These are phyloP conservation scores for Candida dubliniensis DNA, from an alignment of 1,139 yeast genomes.

Conservation along the genomic window DNA sequence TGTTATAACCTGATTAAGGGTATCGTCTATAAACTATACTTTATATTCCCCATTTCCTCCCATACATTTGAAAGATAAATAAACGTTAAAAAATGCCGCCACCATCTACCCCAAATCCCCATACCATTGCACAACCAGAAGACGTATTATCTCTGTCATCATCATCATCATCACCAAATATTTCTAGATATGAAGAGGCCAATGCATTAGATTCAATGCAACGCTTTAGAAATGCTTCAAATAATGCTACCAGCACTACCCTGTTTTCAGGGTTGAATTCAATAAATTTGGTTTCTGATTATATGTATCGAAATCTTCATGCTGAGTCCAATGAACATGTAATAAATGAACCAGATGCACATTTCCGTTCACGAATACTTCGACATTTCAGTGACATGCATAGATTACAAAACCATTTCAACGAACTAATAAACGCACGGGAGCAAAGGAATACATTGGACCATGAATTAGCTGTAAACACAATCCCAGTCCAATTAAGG, in stretches of 20 bases:
- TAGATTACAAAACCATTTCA: slow-evolving; percentile 13
- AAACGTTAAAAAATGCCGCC: slow-evolving; percentile 1
- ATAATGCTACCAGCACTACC: background rate
- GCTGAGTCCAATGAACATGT: slow-evolving; percentile 1
- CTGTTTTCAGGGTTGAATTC: slow-evolving; percentile 11
- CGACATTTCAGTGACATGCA: slow-evolving; percentile 14
- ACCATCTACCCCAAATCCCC: slow-evolving; percentile 5
- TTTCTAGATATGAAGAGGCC: background rate
- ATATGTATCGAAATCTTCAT: slow-evolving; percentile 12
- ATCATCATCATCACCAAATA: background rate
- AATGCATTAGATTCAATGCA: slow-evolving; percentile 6
- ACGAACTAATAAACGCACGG: slow-evolving; percentile 9
- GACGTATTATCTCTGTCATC: background rate
- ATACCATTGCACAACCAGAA: background rate
- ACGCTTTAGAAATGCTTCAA: slow-evolving; percentile 11
- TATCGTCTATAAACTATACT: background rate
- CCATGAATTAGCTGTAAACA: slow-evolving; percentile 8
- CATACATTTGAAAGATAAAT: background rate
- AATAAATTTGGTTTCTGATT: slow-evolving; percentile 14
- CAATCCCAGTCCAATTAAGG: slow-evolving; percentile 15
- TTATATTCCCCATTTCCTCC: background rate
- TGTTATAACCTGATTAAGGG: too few species aligned
- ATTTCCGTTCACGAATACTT: slow-evolving; percentile 13
- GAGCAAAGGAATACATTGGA: slow-evolving; percentile 5
- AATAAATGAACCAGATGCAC: slow-evolving; percentile 8